A percentile compares a stretch with the other conserved stretches of the same genome.
Evolutionary conservation across 192 early-diverging fungal species (phyloP).

Genomic region (Paraglomus brasilianum): DNA sequence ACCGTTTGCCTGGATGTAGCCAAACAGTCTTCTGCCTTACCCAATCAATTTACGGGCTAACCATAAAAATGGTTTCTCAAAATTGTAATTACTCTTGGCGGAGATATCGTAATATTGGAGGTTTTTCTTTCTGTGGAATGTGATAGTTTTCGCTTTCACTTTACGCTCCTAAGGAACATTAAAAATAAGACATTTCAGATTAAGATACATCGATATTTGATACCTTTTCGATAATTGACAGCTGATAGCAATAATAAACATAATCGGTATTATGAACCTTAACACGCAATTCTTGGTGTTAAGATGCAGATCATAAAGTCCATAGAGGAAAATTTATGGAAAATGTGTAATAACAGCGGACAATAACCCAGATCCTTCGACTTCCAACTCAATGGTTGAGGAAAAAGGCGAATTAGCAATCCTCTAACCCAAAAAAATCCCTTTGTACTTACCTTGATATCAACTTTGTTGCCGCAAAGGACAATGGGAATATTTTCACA

Average conservation of each 20-base stretch:
- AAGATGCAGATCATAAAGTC: no score
- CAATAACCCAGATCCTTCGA: no score
- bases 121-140: constrained; percentile 99
- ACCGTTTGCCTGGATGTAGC: no score
- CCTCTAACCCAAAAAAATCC: not conserved
- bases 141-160: constrained; percentile 99
- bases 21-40: no score
- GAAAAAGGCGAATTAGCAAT: no score
- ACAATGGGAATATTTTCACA: constrained; percentile 99
- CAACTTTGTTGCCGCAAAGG: constrained; percentile 99
- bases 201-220: not conserved
- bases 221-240: no score
- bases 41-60: constrained; percentile 95
- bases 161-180: constrained; percentile 77
- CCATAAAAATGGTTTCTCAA: constrained; percentile 99
- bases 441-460: constrained; percentile 79
- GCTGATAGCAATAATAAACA: no score
- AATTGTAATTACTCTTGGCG: constrained; percentile 99
- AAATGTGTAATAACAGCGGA: no score
- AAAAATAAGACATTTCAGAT: not conserved
- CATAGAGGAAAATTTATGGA: no score
- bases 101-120: constrained; percentile 99
- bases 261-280: no score
- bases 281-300: no score
- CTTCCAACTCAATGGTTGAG: no score